Evolutionary conservation across 176 grass and related monocot species (phyloP).

Genomic region (Carex pumila): DNA sequence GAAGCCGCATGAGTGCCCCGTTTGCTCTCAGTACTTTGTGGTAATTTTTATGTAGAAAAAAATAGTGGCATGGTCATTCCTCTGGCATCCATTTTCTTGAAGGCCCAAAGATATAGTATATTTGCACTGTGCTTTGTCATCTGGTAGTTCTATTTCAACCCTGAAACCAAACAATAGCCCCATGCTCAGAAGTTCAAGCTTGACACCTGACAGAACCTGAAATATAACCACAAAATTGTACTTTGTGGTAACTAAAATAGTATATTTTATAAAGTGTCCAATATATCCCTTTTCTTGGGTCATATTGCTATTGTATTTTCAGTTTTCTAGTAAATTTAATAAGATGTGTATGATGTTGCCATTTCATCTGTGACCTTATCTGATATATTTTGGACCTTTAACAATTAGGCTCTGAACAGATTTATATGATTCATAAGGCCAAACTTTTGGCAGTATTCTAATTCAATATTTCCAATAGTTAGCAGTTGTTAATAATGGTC

Average conservation of each 20-base stretch:
- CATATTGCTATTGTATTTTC: not conserved
- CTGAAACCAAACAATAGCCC: not conserved
- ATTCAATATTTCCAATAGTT: not conserved
- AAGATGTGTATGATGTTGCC: not conserved
- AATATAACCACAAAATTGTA: not conserved
- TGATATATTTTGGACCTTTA: not conserved
- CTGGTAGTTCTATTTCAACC: not conserved
- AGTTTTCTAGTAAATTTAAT: not conserved
- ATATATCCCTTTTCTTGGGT: not conserved
- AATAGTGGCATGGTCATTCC: not conserved
- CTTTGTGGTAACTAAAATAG: not conserved
- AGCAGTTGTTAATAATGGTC: not conserved
- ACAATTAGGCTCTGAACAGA: not conserved
- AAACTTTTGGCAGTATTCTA: not conserved
- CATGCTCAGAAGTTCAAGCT: not conserved
- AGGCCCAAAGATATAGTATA: not conserved
- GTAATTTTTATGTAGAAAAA: conserved; percentile 29
- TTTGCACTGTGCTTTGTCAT: not conserved
- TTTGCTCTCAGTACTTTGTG: conserved; percentile 94
- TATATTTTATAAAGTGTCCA: not conserved
- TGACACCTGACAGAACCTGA: not conserved
- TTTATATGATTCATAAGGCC: not conserved
- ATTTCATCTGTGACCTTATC: not conserved
- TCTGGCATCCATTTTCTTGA: not conserved
- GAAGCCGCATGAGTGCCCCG: conserved; percentile 80